A percentile compares a stretch with the other conserved stretches of the same genome.
Conservation (phyloP, 345 rosid genomes). For the Pugionium dolabratum region DNA sequence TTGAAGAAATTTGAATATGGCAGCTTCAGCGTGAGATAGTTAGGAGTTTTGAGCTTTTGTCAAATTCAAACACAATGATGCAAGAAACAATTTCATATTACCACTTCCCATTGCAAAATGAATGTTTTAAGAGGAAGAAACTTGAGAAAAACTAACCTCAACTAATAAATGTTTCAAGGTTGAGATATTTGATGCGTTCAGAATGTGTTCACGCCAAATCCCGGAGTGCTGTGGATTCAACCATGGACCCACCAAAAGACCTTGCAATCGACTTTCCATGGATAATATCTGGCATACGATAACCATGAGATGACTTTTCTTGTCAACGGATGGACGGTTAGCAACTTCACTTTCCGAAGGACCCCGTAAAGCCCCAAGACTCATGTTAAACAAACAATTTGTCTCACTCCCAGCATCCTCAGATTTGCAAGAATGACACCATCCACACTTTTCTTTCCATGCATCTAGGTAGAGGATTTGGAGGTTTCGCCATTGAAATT, state of each 20-base stretch:
- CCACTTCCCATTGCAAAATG: slow-evolving; percentile 23
- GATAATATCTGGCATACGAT: slow-evolving; percentile 56
- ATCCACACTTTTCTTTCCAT: slow-evolving; percentile 86
- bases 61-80: slow-evolving; percentile 3
- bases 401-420: slow-evolving; percentile 45
- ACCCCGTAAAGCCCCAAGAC: slow-evolving; percentile 49
- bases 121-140: slow-evolving; percentile 21
- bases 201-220: slow-evolving; percentile 63
- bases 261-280: slow-evolving; percentile 74
- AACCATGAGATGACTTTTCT: slow-evolving; percentile 57
- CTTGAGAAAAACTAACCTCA: slow-evolving; percentile 49
- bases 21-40: slow-evolving; percentile 1
- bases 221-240: slow-evolving; percentile 61
- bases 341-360: slow-evolving; percentile 47
- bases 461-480: slow-evolving; percentile 44
- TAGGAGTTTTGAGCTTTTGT: slow-evolving; percentile 7
- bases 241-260: slow-evolving; percentile 94
- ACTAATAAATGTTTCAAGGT: slow-evolving; percentile 60
- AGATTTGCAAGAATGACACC: slow-evolving; percentile 83
- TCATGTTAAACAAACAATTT: slow-evolving; percentile 72
- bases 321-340: slow-evolving; percentile 43
- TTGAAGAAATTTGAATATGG: slow-evolving; percentile 19
- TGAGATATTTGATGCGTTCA: slow-evolving; percentile 56
- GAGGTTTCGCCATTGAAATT: slow-evolving; percentile 61
- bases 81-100: not conserved